Evolutionary conservation across 2,329 filamentous ascomycete species (phyloP), one percentile per base, ranked within the genome.

Genomic region (Chaetomium globosum): DNA sequence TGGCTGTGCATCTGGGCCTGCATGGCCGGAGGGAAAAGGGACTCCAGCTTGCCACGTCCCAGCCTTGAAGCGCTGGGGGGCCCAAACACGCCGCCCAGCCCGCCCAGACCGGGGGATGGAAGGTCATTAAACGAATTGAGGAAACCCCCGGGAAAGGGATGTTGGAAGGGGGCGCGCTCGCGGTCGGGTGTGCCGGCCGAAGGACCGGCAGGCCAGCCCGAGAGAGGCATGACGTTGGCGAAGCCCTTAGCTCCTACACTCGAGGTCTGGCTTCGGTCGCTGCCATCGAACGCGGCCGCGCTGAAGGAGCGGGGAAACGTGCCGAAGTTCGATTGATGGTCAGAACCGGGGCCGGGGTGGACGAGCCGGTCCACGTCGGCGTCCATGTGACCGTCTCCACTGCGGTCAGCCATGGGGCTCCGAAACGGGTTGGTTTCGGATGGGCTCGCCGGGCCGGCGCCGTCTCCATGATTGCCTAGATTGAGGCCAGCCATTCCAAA

Each of bases 341-440:
- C 79, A 74, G 80, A 73, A 70, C 80, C 75, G 69, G 77, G 67
- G 71, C 79, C 69, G 74, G 66, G 16, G 4, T 84, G 79, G 73
- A 85, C 80, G 30, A 39, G 61, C 19, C 80, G 79, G 59, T 87
- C 80, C 46, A 82, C 82, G 61, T 84, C 82, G 56, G 83, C 81
- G 30, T 83, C 84, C 59, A 81, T 81, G 13, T 77, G 74, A 58
- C 79, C 80, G 8, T 83, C 81, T 13, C 81, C 79, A 39, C 81
- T 81, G 53, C 87, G 87, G 30, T 93, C 90, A 46, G 89, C 90
- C 8, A 90, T 87, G 2, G 95, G 95, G 75, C 94, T 98, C 69
- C 93, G 91, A 75, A 95, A 99, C 1, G 95, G 95, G 74, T 99
- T 99, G 3, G 95, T 98, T 73, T 96, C 92, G 0, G 93, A 95